Evolutionary conservation across 805 yeast species (phyloP), one percentile per base, ranked within the genome.

Genomic region (Candida nitratophila): DNA sequence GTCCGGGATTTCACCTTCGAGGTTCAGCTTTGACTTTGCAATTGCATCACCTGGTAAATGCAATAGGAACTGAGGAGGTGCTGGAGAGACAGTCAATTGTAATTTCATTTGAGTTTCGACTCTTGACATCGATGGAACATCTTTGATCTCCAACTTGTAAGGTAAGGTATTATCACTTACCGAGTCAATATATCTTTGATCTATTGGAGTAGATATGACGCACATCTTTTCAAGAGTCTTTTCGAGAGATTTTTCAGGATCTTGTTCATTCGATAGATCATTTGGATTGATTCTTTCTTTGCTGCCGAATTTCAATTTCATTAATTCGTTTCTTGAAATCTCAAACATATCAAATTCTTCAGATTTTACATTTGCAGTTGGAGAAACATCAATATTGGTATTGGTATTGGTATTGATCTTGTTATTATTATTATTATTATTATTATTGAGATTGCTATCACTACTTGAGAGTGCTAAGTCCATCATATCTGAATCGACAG

Each of bases 71-170:
- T 87, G 84, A 5, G 77, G 73, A 0, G 96, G 95, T 1, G 91
- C 78, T 1, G 96, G 96, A 27, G 80, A 73, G 37, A 91, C 67
- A 9, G 73, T 60, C 19, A 91, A 64, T 37, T 74, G 73, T 37
- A 95, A 68, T 61, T 88, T 90, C 59, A 93, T 87, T 65, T 93
- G 99, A 15, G 97, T 91, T 64, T 91, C 99, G 7, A 91, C 99
- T 51, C 99, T 77, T 12, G 96, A 87, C 52, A 79, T 81, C 5
- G 76, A 66, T 2, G 97, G 97, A 38, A 91, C 69, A 42, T 81
- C 83, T 8, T 70, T 61, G 1, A 91, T 67, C 22, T 65, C 60
- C 43, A 85, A 50, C 44, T 70, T 66, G 58, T 75, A 80, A 1
- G 77, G 77, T 42, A 74, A 64, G 4, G 58, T 52, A 39, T 31